Conservation (phyloP, 306 rosid species). For the Prinsepia uniflora region DNA sequence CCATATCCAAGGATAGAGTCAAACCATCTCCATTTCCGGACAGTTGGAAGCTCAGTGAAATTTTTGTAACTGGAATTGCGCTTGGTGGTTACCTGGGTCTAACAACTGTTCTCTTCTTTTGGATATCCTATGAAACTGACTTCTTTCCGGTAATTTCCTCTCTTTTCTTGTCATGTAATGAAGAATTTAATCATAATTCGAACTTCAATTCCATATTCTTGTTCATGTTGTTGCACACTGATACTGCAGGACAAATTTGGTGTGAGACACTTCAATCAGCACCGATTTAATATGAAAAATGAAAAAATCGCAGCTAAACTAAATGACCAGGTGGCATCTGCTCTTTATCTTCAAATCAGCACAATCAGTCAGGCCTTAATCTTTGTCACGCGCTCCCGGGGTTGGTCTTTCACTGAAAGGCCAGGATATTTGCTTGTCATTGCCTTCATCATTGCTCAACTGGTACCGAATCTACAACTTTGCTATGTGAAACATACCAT, state of each 20-base stretch:
- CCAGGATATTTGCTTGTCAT: constrained; percentile 56
- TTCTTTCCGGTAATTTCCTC: constrained; percentile 48
- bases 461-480: constrained; percentile 31
- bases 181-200: neutral
- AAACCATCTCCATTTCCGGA: constrained; percentile 72
- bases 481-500: too few relatives aligned
- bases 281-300: neutral
- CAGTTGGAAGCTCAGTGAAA: constrained; percentile 76
- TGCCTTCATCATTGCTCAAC: constrained; percentile 63
- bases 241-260: constrained; percentile 37
- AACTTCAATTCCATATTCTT: neutral
- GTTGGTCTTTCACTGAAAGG: constrained; percentile 69
- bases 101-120: constrained; percentile 61
- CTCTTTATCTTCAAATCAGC: constrained; percentile 73
- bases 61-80: constrained; percentile 63
- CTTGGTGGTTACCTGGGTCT: constrained; percentile 62
- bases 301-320: neutral
- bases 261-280: constrained; percentile 32
- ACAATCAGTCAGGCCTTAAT: constrained; percentile 68
- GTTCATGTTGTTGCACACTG: neutral
- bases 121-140: constrained; percentile 32
- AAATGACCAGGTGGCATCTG: constrained; percentile 43
- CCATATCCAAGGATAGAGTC: constrained; percentile 72
- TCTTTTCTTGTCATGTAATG: neutral
- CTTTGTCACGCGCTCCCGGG: constrained; percentile 64